phyloP scores from a whole-genome alignment of 257 asterid species.

The Gentiana straminea region DNA sequence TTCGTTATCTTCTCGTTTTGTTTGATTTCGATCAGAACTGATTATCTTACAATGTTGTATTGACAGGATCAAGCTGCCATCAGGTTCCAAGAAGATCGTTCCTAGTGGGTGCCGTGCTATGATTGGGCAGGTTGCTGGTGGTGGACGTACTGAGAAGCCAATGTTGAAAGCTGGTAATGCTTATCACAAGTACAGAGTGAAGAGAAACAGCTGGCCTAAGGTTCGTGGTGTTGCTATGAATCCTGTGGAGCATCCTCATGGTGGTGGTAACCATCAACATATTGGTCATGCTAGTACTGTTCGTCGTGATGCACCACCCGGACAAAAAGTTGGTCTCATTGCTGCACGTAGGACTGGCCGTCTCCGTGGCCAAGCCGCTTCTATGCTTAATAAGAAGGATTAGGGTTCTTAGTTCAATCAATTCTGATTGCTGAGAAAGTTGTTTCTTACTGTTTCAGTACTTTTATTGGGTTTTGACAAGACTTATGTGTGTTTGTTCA shows the following conservation, averaged over 20 bases:
- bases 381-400: slow-evolving; percentile 57
- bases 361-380: slow-evolving; percentile 71
- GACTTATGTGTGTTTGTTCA: slow-evolving; percentile 9
- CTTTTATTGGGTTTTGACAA: background rate
- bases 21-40: background rate
- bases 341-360: slow-evolving; percentile 84
- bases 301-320: slow-evolving; percentile 80
- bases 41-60: background rate
- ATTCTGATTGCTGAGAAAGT: background rate
- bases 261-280: slow-evolving; percentile 89
- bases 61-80: slow-evolving; percentile 61
- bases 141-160: slow-evolving; percentile 78
- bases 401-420: slow-evolving; percentile 18
- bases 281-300: slow-evolving; percentile 80
- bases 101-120: slow-evolving; percentile 77
- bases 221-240: slow-evolving; percentile 94
- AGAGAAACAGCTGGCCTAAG: slow-evolving; percentile 75
- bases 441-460: slow-evolving; percentile 5
- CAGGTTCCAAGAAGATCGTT: slow-evolving; percentile 72
- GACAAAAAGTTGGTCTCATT: slow-evolving; percentile 78
- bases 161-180: slow-evolving; percentile 73
- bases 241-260: slow-evolving; percentile 79
- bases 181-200: slow-evolving; percentile 62
- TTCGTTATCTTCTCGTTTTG: no score
- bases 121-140: slow-evolving; percentile 85